Percentiles rank a stretch among this genome's conserved stretches.
These are phyloP conservation scores for Bryoglossum gracile DNA, from an alignment of 495 filamentous ascomycete species.

Conservation along the genomic window DNA sequence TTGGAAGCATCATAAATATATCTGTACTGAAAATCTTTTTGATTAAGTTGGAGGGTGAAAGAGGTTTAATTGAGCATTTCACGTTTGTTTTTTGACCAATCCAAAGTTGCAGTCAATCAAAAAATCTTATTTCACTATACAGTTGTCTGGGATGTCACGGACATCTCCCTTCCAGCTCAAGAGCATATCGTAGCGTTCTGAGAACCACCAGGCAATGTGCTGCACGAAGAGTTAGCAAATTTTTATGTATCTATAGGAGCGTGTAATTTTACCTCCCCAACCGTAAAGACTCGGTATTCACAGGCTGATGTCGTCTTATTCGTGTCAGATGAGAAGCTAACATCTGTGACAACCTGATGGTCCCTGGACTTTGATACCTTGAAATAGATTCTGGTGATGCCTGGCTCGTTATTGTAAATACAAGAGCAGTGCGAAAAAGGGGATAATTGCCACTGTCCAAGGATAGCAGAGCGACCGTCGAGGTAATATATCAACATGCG, in stretches of 20 bases:
- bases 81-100: neutral
- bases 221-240: constrained; percentile 8
- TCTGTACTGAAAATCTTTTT: too few relatives aligned
- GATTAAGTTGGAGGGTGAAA: too few relatives aligned
- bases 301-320: neutral
- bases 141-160: constrained; percentile 2
- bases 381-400: constrained; percentile 9
- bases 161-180: neutral
- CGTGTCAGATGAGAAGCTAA: constrained; percentile 7
- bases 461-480: neutral
- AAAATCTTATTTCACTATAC: neutral
- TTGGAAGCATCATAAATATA: constrained; percentile 3
- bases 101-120: too few relatives aligned
- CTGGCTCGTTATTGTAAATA: constrained; percentile 6
- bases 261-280: neutral
- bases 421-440: constrained; percentile 1
- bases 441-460: constrained; percentile 14
- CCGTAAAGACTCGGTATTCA: constrained; percentile 5
- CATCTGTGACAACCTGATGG: constrained; percentile 6
- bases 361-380: constrained; percentile 4
- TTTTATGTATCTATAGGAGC: neutral
- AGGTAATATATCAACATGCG: constrained; percentile 12
- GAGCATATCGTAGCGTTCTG: constrained; percentile 2
- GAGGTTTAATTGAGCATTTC: neutral
- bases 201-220: constrained; percentile 14